These are phyloP conservation scores for Botrytis galanthina DNA, from an alignment of 2,329 filamentous ascomycete genomes.

Conservation along the genomic window DNA sequence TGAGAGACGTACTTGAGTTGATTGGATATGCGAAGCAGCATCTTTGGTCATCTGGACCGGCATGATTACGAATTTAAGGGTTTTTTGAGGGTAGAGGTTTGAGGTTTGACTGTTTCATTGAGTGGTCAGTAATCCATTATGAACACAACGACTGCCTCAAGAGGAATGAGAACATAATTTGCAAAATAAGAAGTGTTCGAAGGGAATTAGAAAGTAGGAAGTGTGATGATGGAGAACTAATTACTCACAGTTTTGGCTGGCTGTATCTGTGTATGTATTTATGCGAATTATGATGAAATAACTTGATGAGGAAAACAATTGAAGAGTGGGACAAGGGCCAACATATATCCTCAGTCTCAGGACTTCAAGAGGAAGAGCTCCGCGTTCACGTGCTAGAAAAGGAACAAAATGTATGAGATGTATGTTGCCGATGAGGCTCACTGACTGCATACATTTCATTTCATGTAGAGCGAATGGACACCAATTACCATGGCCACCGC, in stretches of 20 bases:
- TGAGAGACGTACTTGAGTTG: neutral
- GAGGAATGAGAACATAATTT: neutral
- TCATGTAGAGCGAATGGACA: neutral
- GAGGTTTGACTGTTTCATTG: neutral
- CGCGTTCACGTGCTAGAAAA: neutral
- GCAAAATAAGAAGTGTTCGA: neutral
- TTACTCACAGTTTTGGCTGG: neutral
- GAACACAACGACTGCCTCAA: neutral
- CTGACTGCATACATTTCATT: neutral
- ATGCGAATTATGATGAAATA: neutral
- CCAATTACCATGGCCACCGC: neutral
- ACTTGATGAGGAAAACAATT: neutral
- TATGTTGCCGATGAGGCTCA: neutral
- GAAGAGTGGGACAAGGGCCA: neutral
- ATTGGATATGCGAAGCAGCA: neutral
- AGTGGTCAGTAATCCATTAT: neutral
- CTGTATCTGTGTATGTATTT: neutral
- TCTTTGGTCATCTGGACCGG: neutral
- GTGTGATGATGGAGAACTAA: neutral
- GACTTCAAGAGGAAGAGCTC: neutral
- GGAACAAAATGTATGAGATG: neutral
- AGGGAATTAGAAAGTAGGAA: too few species aligned
- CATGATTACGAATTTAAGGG: neutral
- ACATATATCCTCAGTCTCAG: neutral
- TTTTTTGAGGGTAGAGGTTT: neutral